Evolutionary conservation across 306 rosid genomes (phyloP), one percentile per base, ranked within the genome.

Genomic region (Cyamopsis tetragonoloba): DNA sequence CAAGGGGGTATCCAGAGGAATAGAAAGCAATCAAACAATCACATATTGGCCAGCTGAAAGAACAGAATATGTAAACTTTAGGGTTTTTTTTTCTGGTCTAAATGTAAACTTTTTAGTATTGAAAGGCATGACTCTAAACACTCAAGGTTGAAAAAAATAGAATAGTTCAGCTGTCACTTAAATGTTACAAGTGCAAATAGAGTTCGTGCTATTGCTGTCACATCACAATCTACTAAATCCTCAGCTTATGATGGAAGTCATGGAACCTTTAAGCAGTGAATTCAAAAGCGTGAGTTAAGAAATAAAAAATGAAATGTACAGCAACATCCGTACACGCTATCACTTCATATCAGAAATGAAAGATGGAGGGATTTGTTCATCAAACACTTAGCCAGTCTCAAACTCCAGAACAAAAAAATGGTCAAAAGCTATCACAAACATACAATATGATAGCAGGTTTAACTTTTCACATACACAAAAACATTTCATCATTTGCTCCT

Each of bases 21-120:
- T 95, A 68, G 77, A 95, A 95, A 76, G 96, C 97, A 81, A 95
- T 90, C 88, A 95, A 84, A 83, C 99, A 88, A 68, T 95, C 97
- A 71, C 96, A 95, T 71, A 82, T 31, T 41, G 97, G 97, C 99
- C 99, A 95, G 72, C 99, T 95, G 96, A 83, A 80, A 86, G n/a
- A 74, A 71, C 58, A 69, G 56, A 28, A 66, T 9, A 28, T 10
- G 49, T 60, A 50, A 69, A 59, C 61, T 65, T n/a, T n/a, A n/a
- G n/a, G n/a, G n/a, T n/a, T n/a, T n/a, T n/a, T n/a, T n/a, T n/a
- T n/a, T n/a, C n/a, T n/a, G n/a, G n/a, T n/a, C n/a, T n/a, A n/a
- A n/a, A n/a, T n/a, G n/a, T n/a, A n/a, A n/a, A n/a, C n/a, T n/a
- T n/a, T n/a, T n/a, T 41, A 81, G 27, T 65, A 57, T 58, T 49